Base-by-base conservation (phyloP, 2,329 filamentous ascomycete species). In the Scedosporium aurantiacum region DNA sequence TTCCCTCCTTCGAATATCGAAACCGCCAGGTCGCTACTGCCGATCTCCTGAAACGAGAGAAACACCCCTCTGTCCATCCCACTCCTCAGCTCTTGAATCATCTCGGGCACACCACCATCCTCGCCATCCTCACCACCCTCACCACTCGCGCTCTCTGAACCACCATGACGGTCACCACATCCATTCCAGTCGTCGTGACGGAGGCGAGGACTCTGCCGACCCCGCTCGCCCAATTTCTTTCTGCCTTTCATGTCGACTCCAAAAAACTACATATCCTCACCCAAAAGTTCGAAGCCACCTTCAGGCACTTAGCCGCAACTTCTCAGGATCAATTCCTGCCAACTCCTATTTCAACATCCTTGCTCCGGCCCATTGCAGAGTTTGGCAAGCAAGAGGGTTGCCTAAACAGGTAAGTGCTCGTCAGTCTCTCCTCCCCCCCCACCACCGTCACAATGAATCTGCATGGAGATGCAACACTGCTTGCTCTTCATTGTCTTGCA, bases 321-420 rank as follows among this genome's bases (percentile, higher is more conserved):
- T 82, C 82, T 1, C 63, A 71, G 23, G 73, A 80, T 45, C 83
- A 86, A 68, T 86, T 86, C 66, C 70, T 86, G 40, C 76, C 82
- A 10, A 86, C 83, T 2, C 83, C 83, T 56, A 83, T 86, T 65
- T 82, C 81, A 3, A 82, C 85, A 64, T 79, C 80, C 5, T 79
- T 86, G 60, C 68, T 86, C 64, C 75, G 79, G 43, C 81, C 79
- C 10, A 71, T 75, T 10, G 72, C 71, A 23, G 71, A 74, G n/a
- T n/a, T 60, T 16, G 32, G 45, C 18, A 60, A 41, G 23, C 43
- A 68, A 69, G 60, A 73, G 75, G 64, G 74, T 74, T 63, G 77
- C 79, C 69, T 71, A 80, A 82, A 81, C 73, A 73, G 82, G 73
- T 63, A 59, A 62, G 56, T 52, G 37, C 57, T 57, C 37, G 27